Conservation (phyloP, 352 stramenopile species). For the Globisporangium megalacanthum region DNA sequence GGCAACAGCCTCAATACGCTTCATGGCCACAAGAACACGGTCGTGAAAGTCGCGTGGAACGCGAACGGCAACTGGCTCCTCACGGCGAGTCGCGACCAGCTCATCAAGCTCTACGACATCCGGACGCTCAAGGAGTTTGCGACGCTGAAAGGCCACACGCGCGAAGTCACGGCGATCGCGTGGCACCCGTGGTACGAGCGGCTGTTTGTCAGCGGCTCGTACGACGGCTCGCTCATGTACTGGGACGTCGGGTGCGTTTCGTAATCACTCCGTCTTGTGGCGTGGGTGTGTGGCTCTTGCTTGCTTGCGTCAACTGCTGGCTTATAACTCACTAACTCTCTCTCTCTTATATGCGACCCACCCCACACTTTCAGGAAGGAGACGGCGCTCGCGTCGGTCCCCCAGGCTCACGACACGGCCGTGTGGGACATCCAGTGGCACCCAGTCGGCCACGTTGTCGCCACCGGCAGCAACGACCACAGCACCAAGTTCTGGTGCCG, state of each 20-base stretch:
- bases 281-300: conserved; percentile 20
- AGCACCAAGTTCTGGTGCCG: conserved; percentile 98
- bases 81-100: conserved; percentile 95
- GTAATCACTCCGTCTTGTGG: conserved; percentile 11
- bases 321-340: background rate
- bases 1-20: conserved; percentile 92
- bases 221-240: conserved; percentile 97
- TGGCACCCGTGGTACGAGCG: conserved; percentile 97
- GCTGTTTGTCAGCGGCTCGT: conserved; percentile 95
- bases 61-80: conserved; percentile 97
- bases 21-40: conserved; percentile 97
- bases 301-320: background rate
- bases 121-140: conserved; percentile 94
- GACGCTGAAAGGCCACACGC: conserved; percentile 94
- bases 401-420: conserved; percentile 94
- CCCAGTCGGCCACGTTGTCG: conserved; percentile 94
- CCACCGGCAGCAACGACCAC: conserved; percentile 95
- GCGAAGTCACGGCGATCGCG: conserved; percentile 94
- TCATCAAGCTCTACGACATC: conserved; percentile 99
- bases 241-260: conserved; percentile 92
- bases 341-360: background rate
- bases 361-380: conserved; percentile 46
- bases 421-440: conserved; percentile 99
- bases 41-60: conserved; percentile 97
- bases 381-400: conserved; percentile 76